Conservation (phyloP, 164 flowering plant species). For the Vitis cinerea region DNA sequence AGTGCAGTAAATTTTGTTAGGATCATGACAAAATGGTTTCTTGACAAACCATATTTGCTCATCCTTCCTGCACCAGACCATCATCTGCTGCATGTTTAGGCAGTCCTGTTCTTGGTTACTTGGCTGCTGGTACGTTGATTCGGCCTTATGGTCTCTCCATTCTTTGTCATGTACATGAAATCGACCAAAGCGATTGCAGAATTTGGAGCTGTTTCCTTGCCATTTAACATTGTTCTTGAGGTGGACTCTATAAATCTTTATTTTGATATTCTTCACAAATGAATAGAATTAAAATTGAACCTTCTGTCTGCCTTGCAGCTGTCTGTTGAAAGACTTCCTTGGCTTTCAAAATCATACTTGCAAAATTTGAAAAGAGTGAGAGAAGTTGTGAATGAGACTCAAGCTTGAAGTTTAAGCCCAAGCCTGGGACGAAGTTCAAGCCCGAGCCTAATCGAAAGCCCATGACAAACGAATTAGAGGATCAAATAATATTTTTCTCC, state of each 20-base stretch:
- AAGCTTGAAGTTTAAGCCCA: no score
- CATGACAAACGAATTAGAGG: no score
- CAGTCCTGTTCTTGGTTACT: constrained; percentile 98
- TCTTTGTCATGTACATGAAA: constrained; percentile 75
- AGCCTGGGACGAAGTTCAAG: no score
- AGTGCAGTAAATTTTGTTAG: neutral
- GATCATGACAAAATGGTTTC: neutral
- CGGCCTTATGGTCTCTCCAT: constrained; percentile 71
- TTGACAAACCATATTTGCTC: neutral
- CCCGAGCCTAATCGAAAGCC: no score
- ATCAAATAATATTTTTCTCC: no score
- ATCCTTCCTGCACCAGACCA: neutral
- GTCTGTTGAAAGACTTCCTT: constrained; percentile 84
- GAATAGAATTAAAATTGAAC: constrained; percentile 1
- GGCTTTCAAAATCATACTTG: no score
- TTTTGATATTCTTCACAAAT: neutral
- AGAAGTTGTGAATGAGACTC: no score
- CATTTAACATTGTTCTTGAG: constrained; percentile 99
- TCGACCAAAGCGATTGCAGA: constrained; percentile 94
- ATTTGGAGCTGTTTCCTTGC: constrained; percentile 97
- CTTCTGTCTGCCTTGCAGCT: constrained; percentile 52
- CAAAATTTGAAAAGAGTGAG: no score
- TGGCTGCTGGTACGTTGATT: constrained; percentile 98
- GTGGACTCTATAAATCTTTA: constrained; percentile 34
- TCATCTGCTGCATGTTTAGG: constrained; percentile 49